phyloP scores from a whole-genome alignment of 805 yeast genomes.

The Diddensiella transvaalensis region DNA sequence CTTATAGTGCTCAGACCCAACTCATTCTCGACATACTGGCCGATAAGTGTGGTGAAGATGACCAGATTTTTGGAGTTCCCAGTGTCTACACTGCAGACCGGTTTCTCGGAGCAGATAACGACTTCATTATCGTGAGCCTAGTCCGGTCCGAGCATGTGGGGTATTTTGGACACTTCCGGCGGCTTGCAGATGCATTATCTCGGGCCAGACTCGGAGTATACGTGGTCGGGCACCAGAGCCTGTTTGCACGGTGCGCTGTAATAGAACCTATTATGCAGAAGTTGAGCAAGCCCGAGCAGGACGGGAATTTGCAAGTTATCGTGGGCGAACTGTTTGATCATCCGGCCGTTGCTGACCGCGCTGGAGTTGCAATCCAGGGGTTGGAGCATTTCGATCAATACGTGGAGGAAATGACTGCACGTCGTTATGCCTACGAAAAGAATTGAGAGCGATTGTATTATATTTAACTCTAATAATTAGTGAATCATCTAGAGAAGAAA shows the following conservation, averaged over 20 bases:
- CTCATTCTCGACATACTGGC: constrained; percentile 42
- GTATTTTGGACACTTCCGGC: constrained; percentile 24
- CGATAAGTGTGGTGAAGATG: constrained; percentile 27
- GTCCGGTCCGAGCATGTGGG: constrained; percentile 34
- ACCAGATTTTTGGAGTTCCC: constrained; percentile 32
- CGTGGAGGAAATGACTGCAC: constrained; percentile 34
- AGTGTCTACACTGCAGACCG: constrained; percentile 32
- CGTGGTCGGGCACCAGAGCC: constrained; percentile 28
- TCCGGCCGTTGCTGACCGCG: constrained; percentile 2
- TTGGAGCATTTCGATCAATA: constrained; percentile 33
- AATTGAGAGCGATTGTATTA: neutral
- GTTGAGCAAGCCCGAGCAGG: neutral
- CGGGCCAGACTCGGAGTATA: constrained; percentile 37
- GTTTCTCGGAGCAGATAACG: constrained; percentile 30
- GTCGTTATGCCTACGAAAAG: constrained; percentile 19
- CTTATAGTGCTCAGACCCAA: constrained; percentile 39
- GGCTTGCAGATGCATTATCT: constrained; percentile 30
- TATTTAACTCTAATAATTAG: neutral
- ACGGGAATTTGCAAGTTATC: constrained; percentile 24
- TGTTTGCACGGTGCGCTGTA: neutral
- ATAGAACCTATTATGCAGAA: neutral
- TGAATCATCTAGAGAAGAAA: too few species aligned
- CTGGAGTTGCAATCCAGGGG: constrained; percentile 28
- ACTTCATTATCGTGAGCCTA: constrained; percentile 36
- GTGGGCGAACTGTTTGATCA: constrained; percentile 33